These are phyloP conservation scores for Trametes cinnabarina DNA, from an alignment of 768 basidiomycete species.

Conservation along the genomic window DNA sequence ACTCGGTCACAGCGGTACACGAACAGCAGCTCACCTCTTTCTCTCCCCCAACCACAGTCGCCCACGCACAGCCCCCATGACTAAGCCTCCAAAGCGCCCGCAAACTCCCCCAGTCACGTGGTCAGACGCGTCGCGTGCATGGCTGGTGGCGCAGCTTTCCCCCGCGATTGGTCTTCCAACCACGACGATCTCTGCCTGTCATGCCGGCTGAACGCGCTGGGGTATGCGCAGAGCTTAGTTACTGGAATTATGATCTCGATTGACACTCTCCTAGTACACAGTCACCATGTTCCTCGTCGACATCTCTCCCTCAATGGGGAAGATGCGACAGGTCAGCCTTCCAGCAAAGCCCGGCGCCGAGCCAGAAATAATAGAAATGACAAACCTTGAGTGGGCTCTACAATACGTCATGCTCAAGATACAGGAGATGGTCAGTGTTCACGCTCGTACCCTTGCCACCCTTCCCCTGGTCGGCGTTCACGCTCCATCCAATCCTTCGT, in stretches of 20 bases:
- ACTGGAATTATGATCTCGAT: too few relatives aligned
- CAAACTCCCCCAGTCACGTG: constrained; percentile 12
- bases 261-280: constrained; percentile 55
- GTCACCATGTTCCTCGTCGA: constrained; percentile 90
- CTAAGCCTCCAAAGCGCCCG: not conserved
- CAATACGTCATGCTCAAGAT: constrained; percentile 89
- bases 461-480: too few relatives aligned
- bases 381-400: constrained; percentile 77
- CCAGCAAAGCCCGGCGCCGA: constrained; percentile 51
- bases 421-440: constrained; percentile 75
- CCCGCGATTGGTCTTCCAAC: not conserved
- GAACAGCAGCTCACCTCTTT: not conserved
- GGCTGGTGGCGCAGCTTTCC: not conserved
- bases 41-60: not conserved
- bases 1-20: not conserved
- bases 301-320: constrained; percentile 83
- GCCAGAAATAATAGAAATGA: constrained; percentile 52
- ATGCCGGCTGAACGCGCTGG: constrained; percentile 84
- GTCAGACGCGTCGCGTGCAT: constrained; percentile 22
- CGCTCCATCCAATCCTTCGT: too few relatives aligned
- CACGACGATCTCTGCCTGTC: constrained; percentile 13
- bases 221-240: too few relatives aligned
- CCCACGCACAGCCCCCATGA: constrained; percentile 9
- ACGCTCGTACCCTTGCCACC: too few relatives aligned
- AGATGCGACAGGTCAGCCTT: constrained; percentile 53